Percentiles rank a stretch among this genome's conserved stretches.
phyloP scores from a whole-genome alignment of 441 rosid species.

The Corymbia citriodora region DNA sequence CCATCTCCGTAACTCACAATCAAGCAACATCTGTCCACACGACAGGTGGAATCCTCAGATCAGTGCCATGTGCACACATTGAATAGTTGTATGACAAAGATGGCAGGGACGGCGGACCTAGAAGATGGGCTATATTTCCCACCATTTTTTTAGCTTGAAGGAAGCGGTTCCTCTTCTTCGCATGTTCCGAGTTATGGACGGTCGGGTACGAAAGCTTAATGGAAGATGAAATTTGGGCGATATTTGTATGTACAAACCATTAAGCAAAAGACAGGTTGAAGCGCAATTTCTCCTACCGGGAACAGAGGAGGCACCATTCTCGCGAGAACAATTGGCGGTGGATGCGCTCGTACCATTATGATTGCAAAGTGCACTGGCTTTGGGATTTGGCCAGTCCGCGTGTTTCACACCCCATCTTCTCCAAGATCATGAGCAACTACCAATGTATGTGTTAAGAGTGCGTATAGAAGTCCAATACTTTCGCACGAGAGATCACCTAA shows the following conservation, averaged over 20 bases:
- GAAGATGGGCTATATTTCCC: background rate
- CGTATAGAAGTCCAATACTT: rapidly evolving
- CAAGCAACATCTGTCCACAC: background rate
- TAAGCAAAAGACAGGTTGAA: background rate
- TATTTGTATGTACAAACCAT: background rate
- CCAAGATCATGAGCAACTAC: background rate
- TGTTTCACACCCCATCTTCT: too few relatives aligned
- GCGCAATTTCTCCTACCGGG: rapidly evolving
- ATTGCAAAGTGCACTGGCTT: background rate
- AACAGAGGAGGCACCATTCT: background rate
- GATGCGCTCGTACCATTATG: background rate
- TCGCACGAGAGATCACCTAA: background rate
- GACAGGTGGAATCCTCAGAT: background rate
- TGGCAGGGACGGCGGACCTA: background rate
- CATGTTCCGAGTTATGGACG: background rate
- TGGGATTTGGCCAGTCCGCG: too few relatives aligned
- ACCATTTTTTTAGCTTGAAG: background rate
- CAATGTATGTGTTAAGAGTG: background rate
- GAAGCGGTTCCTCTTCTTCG: background rate
- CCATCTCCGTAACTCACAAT: background rate
- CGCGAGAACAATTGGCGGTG: rapidly evolving
- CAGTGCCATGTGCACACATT: background rate
- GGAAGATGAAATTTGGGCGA: background rate
- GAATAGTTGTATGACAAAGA: background rate
- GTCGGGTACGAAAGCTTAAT: background rate